phyloP scores from a whole-genome alignment of 495 filamentous ascomycete genomes.

The Neurospora sp. region DNA sequence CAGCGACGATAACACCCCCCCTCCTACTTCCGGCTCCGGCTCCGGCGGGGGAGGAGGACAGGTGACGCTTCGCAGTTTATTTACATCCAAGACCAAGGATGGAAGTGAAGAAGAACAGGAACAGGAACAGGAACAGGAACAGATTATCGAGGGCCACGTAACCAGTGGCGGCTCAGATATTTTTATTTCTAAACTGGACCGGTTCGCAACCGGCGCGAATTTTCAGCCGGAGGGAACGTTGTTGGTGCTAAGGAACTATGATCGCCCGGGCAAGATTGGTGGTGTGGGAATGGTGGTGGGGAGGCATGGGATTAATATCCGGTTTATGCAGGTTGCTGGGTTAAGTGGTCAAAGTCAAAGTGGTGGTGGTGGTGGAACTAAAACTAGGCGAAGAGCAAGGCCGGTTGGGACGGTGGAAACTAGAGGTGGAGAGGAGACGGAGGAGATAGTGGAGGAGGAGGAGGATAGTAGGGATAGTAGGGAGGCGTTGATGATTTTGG shows the following conservation, averaged over 20 bases:
- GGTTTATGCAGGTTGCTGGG: slow-evolving; percentile 57
- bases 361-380: slow-evolving; percentile 10
- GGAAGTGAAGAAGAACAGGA: slow-evolving; percentile 33
- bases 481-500: slow-evolving; percentile 67
- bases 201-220: slow-evolving; percentile 42
- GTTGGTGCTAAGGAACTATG: slow-evolving; percentile 60
- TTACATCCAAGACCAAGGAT: slow-evolving; percentile 9
- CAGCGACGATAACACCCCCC: slow-evolving; percentile 33
- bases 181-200: slow-evolving; percentile 54
- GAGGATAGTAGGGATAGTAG: slow-evolving; percentile 14
- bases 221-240: slow-evolving; percentile 56
- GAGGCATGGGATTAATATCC: slow-evolving; percentile 55
- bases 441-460: slow-evolving; percentile 10
- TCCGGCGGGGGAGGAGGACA: slow-evolving; percentile 22
- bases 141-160: slow-evolving; percentile 58
- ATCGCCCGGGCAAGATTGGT: slow-evolving; percentile 64
- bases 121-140: slow-evolving; percentile 35
- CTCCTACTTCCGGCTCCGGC: slow-evolving; percentile 50
- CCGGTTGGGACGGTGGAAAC: slow-evolving; percentile 3
- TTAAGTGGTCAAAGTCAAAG: slow-evolving; percentile 11
- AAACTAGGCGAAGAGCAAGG: neutral
- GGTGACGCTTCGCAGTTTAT: slow-evolving; percentile 41
- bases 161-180: slow-evolving; percentile 41
- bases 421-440: slow-evolving; percentile 7
- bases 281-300: slow-evolving; percentile 55